Percentiles rank a stretch among this genome's conserved stretches.
phyloP scores from a whole-genome alignment of 805 yeast species.

The Yamadazyma paraphyllophila region DNA sequence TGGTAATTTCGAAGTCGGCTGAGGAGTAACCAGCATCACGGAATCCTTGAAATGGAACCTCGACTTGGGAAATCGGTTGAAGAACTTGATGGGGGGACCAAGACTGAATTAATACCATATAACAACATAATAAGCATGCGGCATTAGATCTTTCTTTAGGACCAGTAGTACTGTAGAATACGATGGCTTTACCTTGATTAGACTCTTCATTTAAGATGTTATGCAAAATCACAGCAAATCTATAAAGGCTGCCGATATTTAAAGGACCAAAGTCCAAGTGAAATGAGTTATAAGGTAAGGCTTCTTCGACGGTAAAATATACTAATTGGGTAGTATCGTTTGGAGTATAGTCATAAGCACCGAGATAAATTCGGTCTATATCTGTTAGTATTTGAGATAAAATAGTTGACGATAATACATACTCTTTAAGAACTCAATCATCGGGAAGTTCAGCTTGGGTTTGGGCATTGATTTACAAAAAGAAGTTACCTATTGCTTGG shows the following conservation, averaged over 20 bases:
- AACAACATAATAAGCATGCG: slow-evolving; percentile 90
- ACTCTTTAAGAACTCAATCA: slow-evolving; percentile 45
- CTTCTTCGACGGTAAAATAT: slow-evolving; percentile 88
- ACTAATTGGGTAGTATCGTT: slow-evolving; percentile 71
- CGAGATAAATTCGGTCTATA: slow-evolving; percentile 74
- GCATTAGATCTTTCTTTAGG: slow-evolving; percentile 87
- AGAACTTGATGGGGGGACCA: slow-evolving; percentile 99
- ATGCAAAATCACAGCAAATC: slow-evolving; percentile 93
- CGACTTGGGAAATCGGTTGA: slow-evolving; percentile 89
- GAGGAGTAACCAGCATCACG: slow-evolving; percentile 97
- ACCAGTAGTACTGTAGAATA: slow-evolving; percentile 80
- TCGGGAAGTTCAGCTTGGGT: slow-evolving; percentile 24
- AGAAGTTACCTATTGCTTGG: background rate
- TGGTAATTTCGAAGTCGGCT: slow-evolving; percentile 90
- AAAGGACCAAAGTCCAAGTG: slow-evolving; percentile 96
- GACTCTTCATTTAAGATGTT: slow-evolving; percentile 83
- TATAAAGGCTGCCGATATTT: slow-evolving; percentile 86
- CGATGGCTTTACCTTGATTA: slow-evolving; percentile 85
- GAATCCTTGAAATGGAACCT: slow-evolving; percentile 91
- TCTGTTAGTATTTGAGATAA: slow-evolving; percentile 17
- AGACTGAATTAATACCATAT: slow-evolving; percentile 90
- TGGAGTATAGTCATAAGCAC: slow-evolving; percentile 82
- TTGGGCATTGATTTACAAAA: slow-evolving; percentile 3
- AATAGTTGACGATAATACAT: slow-evolving; percentile 19
- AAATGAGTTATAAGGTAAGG: slow-evolving; percentile 90